Conservation (phyloP, 1,139 yeast species). For the Taiozyma onychis region DNA sequence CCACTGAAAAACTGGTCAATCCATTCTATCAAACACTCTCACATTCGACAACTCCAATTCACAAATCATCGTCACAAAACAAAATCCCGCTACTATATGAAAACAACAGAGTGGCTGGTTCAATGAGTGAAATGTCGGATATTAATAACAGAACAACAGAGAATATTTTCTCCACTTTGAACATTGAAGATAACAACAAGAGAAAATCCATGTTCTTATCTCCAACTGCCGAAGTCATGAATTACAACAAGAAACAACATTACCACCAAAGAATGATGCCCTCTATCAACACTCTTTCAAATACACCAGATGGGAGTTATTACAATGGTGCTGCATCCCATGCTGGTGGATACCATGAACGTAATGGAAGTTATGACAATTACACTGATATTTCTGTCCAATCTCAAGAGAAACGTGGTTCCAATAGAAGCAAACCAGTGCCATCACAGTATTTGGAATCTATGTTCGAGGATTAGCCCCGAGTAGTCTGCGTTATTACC, state of each 20-base stretch:
- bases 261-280: constrained; percentile 14
- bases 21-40: constrained; percentile 6
- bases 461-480: constrained; percentile 35
- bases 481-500: too few relatives aligned
- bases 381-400: constrained; percentile 10
- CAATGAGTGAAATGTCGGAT: constrained; percentile 10
- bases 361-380: constrained; percentile 11
- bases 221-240: constrained; percentile 74
- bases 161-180: constrained; percentile 12
- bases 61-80: constrained; percentile 11
- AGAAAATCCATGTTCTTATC: constrained; percentile 54
- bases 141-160: constrained; percentile 3
- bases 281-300: constrained; percentile 8
- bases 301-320: constrained; percentile 2
- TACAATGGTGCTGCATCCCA: neutral
- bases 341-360: constrained; percentile 5
- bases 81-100: constrained; percentile 19
- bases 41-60: constrained; percentile 5
- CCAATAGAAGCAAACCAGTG: constrained; percentile 27
- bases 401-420: constrained; percentile 17
- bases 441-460: constrained; percentile 57
- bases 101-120: constrained; percentile 5
- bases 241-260: constrained; percentile 24
- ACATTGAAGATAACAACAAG: constrained; percentile 12
- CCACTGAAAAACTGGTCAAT: constrained; percentile 11